phyloP scores from a whole-genome alignment of 179 eudicot species.

The Sideroxylon spinosum region DNA sequence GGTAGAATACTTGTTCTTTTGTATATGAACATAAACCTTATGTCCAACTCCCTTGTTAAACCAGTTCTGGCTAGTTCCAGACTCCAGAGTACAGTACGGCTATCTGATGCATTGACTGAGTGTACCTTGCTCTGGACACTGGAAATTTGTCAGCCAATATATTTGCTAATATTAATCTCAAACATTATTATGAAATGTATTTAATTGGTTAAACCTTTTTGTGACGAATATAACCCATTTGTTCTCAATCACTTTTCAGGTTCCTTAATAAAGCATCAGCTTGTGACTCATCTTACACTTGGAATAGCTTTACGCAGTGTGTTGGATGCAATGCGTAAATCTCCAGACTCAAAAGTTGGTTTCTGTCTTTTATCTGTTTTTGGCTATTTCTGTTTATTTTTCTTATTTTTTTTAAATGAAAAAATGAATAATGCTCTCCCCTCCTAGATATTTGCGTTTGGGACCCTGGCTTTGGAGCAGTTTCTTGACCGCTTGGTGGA shows the following conservation, averaged over 20 bases:
- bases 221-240: not conserved
- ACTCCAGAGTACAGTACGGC: not conserved
- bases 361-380: not conserved
- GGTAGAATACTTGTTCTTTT: not conserved
- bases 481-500: conserved; percentile 71
- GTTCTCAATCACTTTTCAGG: conserved; percentile 40
- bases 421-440: conserved; percentile 5
- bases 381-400: not conserved
- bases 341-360: conserved; percentile 71
- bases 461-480: conserved; percentile 73
- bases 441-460: conserved; percentile 75
- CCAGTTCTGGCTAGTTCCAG: not conserved
- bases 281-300: conserved; percentile 79
- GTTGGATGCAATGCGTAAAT: conserved; percentile 82
- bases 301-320: conserved; percentile 81
- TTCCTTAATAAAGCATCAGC: conserved; percentile 73
- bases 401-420: conserved; percentile 4
- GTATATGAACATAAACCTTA: not conserved
- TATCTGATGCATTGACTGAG: not conserved
- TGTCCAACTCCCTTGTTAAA: not conserved
- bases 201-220: not conserved
- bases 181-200: not conserved
- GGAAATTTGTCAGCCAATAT: not conserved
- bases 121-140: not conserved
- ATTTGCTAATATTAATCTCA: not conserved